Evolutionary conservation across 306 rosid genomes (phyloP), one percentile per base, ranked within the genome.

Genomic region (Castanopsis chinensis): DNA sequence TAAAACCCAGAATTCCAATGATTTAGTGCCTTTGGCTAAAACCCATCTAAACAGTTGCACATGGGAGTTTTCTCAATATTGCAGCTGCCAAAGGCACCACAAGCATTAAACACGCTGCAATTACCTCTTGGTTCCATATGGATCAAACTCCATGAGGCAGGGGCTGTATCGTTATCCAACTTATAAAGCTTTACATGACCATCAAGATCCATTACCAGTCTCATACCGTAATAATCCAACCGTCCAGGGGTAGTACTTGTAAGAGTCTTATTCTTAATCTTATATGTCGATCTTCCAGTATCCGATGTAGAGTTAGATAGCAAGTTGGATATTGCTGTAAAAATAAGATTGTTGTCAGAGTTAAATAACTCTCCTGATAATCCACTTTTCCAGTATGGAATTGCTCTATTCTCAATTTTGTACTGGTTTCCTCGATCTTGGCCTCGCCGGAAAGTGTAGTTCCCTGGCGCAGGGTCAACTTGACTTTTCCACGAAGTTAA

Each of bases 401-500:
- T 18, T 5, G n/a, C 0, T 0, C 0, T 1, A 0, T 3, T 41
- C 35, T 4, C 43, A 1, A 71, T 58, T 0, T 11, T 32, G 10
- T 70, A 83, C 53, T 19, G 32, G 3, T 28, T 69, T 1, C 43
- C 35, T 21, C 79, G 15, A 0, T 3, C 69, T 55, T 3, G 15
- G 21, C 18, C 35, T 45, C n/a, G 18, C 74, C n/a, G 45, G n/a
- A 87, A 84, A 5, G 32, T 77, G 78, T 74, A 87, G 17, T 35
- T 0, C 63, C 92, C 88, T 0, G 0, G 0, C 19, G 8, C 23
- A 0, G 94, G 90, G 20, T 91, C 76, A 0, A 5, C 19, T 5
- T 28, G 0, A 2, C 2, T 2, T 69, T 5, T 79, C 90, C 90
- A 83, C 0, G 84, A 86, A 23, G 59, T 84, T 85, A 91, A 69